Evolutionary conservation across 1,284 basidiomycete genomes (phyloP).

Genomic region (Ustilago loliicola): DNA sequence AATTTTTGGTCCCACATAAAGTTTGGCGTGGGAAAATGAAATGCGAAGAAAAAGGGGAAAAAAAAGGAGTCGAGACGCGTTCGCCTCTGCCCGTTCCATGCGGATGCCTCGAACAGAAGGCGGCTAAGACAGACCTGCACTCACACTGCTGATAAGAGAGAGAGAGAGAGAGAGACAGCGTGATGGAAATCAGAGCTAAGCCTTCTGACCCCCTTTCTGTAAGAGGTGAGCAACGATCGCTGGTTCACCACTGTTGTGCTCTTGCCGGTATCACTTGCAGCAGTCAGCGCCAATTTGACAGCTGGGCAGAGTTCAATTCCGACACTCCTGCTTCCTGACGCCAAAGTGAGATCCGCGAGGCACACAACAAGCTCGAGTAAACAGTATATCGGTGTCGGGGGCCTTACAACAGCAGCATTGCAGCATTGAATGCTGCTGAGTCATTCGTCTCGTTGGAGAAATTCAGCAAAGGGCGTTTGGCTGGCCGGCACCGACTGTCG

Average conservation of each 20-base stretch:
- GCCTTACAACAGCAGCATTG: too few species aligned
- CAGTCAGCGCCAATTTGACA: neutral
- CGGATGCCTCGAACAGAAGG: neutral
- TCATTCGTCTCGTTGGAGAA: too few species aligned
- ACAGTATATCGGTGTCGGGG: too few species aligned
- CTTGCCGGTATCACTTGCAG: neutral
- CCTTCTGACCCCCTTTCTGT: neutral
- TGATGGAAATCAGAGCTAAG: neutral
- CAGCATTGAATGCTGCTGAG: too few species aligned
- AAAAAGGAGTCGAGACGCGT: slow-evolving; percentile 1
- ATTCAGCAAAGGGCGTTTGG: too few species aligned
- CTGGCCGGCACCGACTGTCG: neutral
- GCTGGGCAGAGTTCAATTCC: neutral
- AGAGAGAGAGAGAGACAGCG: neutral
- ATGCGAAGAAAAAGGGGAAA: neutral
- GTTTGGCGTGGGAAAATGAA: slow-evolving; percentile 4
- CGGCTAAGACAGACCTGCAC: neutral
- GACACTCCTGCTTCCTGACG: too few species aligned
- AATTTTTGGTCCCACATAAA: neutral
- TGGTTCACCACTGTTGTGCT: neutral
- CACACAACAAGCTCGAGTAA: neutral
- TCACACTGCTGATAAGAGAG: neutral
- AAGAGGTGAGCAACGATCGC: slow-evolving; percentile 1
- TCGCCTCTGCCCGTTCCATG: neutral
- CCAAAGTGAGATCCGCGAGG: neutral